Percentiles rank a stretch among this genome's conserved stretches.
Conservation (phyloP, 2,329 filamentous ascomycete genomes). For the Aspergillus alliaceus region DNA sequence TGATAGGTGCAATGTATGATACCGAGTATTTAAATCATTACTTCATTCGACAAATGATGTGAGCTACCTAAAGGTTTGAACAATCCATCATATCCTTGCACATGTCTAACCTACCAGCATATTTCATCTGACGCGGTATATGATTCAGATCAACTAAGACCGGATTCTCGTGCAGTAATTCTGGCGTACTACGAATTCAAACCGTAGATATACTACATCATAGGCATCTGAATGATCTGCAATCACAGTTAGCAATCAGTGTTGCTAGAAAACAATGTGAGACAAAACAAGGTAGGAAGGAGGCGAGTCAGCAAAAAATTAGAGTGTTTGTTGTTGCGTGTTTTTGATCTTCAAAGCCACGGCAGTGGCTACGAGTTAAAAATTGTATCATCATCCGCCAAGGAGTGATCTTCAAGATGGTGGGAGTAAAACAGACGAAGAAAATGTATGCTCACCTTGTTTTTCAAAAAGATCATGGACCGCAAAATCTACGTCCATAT, state of each 20-base stretch:
- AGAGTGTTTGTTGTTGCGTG: constrained; percentile 66
- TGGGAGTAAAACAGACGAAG: not conserved
- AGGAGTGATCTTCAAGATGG: constrained; percentile 17
- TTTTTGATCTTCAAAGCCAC: constrained; percentile 57
- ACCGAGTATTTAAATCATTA: not conserved
- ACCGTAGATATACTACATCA: not conserved
- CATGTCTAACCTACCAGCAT: not conserved
- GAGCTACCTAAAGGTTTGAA: not conserved
- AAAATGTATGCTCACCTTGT: constrained; percentile 23
- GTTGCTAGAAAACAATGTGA: not conserved
- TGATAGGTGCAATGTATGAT: not conserved
- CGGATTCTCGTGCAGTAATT: not conserved
- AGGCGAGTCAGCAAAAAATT: constrained; percentile 67
- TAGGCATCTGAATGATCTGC: not conserved
- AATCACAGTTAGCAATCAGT: not conserved
- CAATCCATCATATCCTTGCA: not conserved
- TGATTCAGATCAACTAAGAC: not conserved
- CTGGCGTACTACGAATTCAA: not conserved
- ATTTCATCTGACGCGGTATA: not conserved
- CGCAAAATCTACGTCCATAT: constrained; percentile 36
- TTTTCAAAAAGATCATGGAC: constrained; percentile 29
- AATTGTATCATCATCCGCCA: constrained; percentile 61
- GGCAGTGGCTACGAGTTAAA: constrained; percentile 62
- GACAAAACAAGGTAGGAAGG: constrained; percentile 1
- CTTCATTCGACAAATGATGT: not conserved